Conservation (phyloP, 768 basidiomycete genomes). For the Trichaptum fuscoviolaceum region DNA sequence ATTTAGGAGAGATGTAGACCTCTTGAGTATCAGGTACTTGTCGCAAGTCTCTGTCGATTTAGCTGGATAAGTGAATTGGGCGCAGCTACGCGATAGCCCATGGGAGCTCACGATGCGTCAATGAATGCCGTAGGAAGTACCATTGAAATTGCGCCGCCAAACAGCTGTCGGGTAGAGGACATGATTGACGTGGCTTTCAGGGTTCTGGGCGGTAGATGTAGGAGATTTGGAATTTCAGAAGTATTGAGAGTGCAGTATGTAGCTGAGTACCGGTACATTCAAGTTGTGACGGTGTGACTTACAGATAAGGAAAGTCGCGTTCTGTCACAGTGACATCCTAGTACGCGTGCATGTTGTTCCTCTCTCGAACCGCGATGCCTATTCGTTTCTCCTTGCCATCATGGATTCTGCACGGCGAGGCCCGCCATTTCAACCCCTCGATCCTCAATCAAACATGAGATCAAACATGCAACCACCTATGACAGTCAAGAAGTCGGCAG, state of each 20-base stretch:
- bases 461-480: conserved; percentile 71
- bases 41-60: conserved; percentile 47
- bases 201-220: too few species aligned
- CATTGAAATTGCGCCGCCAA: conserved; percentile 81
- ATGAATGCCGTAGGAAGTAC: conserved; percentile 51
- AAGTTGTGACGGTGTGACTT: conserved; percentile 8
- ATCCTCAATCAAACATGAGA: conserved; percentile 43
- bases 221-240: too few species aligned
- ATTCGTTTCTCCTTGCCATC: conserved; percentile 8
- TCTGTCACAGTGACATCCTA: conserved; percentile 15
- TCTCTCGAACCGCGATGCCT: conserved; percentile 12
- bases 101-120: conserved; percentile 76
- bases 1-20: conserved; percentile 73
- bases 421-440: conserved; percentile 49
- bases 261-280: too few species aligned
- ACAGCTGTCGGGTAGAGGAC: conserved; percentile 38
- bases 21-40: conserved; percentile 96
- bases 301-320: conserved; percentile 2
- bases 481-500: conserved; percentile 62
- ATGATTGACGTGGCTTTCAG: conserved; percentile 8
- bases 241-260: too few species aligned
- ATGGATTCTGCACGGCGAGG: conserved; percentile 50
- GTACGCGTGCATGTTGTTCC: conserved; percentile 23
- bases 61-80: neutral
- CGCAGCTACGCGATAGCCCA: neutral